A percentile compares a stretch with the other conserved stretches of the same genome.
phyloP scores from a whole-genome alignment of 2,329 filamentous ascomycete species.

The Cladosporium sp. region DNA sequence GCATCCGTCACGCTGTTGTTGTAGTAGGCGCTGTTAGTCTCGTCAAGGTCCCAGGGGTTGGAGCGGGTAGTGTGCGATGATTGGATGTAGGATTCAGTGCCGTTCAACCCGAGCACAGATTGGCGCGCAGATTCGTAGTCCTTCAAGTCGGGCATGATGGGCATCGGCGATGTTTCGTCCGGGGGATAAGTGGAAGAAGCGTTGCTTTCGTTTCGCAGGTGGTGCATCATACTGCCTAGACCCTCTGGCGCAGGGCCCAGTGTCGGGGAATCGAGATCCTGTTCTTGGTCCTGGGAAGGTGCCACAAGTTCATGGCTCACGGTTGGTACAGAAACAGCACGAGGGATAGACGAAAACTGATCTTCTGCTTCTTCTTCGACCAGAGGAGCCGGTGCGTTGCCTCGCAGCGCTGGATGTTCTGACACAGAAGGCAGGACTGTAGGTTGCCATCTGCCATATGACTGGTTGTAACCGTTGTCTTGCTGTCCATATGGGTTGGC shows the following conservation, averaged over 20 bases:
- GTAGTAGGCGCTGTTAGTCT: conserved; percentile 43
- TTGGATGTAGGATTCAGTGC: conserved; percentile 41
- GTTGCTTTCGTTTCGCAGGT: conserved; percentile 78
- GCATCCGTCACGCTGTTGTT: conserved; percentile 22
- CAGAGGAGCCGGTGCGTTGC: conserved; percentile 28
- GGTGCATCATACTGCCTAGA: conserved; percentile 63
- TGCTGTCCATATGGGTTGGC: conserved; percentile 22
- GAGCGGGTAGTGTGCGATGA: conserved; percentile 53
- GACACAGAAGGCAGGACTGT: conserved; percentile 36
- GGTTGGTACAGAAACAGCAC: neutral
- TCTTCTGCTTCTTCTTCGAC: conserved; percentile 34
- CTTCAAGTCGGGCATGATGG: conserved; percentile 26
- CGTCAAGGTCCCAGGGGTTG: conserved; percentile 57
- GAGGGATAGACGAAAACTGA: neutral
- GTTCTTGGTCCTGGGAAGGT: neutral
- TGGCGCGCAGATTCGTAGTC: conserved; percentile 23
- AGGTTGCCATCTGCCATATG: conserved; percentile 33
- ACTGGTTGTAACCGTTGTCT: conserved; percentile 30
- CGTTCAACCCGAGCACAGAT: conserved; percentile 19
- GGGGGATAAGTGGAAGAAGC: conserved; percentile 71
- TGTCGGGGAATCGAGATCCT: conserved; percentile 63
- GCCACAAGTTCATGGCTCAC: conserved; percentile 8
- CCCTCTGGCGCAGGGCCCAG: conserved; percentile 65
- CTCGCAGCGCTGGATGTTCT: conserved; percentile 37
- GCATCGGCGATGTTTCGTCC: conserved; percentile 42